Base-by-base conservation (phyloP, 2,329 filamentous ascomycete species). In the Ophiostoma sp. region DNA sequence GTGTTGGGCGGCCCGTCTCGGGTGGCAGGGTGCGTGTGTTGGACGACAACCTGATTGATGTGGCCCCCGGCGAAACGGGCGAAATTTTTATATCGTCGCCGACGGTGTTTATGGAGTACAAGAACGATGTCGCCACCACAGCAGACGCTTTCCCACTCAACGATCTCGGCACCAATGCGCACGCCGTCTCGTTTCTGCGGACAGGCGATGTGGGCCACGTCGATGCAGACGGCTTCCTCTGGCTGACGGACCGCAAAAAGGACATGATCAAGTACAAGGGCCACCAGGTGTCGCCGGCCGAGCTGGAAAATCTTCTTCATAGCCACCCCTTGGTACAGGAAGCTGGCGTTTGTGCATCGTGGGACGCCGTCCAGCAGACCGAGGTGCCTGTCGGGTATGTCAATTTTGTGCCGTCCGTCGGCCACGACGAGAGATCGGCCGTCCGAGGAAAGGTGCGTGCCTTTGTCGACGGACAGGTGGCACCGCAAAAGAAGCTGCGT, bases 201-300 rank as follows among this genome's bases (percentile, higher is more conserved):
- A 70, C 52, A 0, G 71, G 71, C 36, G 71, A 72, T 12, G 36
- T 63, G 9, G 71, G 71, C 31, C 64, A 39, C 19, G n/a, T 73
- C 3, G 55, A 71, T 55, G 22, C 1, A 4, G 71, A 52, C 19
- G 71, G 71, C 55, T 70, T 39, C 17, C 8, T 73, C 2, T 72
- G 64, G 71, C 63, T 69, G 45, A 72, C 71, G 1, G 71, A 69
- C 71, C 52, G 71, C 50, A 73, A 63, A 31, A 70, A 70, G 71
- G 64, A 73, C 42, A 68, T 73, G 36, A 70, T 73, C 15, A 63
- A 63, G 50, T 64, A 73, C 66, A 70, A 73, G 28, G 71, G 39
- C 28, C 59, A 69, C 71, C 64, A 70, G 31, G 71, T 73, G 22
- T 70, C 64, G 28, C 71, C 64, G 9, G 71, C 55, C 5, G 71